Evolutionary conservation across 441 rosid genomes (phyloP), one percentile per base, ranked within the genome.

Genomic region (California macrophylla): DNA sequence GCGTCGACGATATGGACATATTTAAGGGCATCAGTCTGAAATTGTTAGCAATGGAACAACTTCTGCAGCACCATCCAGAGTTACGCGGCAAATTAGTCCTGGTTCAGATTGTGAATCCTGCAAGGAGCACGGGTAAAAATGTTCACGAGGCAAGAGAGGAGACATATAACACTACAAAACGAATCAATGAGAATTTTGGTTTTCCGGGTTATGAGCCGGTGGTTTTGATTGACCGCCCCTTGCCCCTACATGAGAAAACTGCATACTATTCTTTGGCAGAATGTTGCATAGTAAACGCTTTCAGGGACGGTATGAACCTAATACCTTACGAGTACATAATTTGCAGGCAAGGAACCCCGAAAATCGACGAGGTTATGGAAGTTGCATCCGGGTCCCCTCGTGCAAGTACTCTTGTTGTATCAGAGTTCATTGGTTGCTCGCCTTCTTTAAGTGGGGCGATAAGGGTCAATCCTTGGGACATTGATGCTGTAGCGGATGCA

Each of bases 401-500:
- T 38, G 78, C 91, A 7, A 90, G 96, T 75, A 73, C 80, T 64
- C 91, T 90, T 66, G 90, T 90, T 12, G 83, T 90, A 54, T 90
- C 96, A 1, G 96, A 90, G 77, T 90, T 90, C 67, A 80, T 81
- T 0, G 96, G 96, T 50, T 90, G 96, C 71, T 87, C 96, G 16
- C 96, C 96, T 65, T 90, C 96, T 34, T 69, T 90, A 62, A 90
- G 96, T 68, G 96, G 96, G 10, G 96, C 96, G n/a, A n/a, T n/a
- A n/a, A n/a, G n/a, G n/a, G n/a, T n/a, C n/a, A n/a, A n/a, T n/a
- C n/a, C n/a, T n/a, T 90, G 93, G 93, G 86, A 90, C 45, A 71
- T 81, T 66, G 84, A 83, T 69, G 90, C 85, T 10, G 93, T 90
- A 29, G 82, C 93, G 7, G 85, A 88, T 60, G 91, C 96, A 13